These are phyloP conservation scores for Rhodomyrtus psidioides DNA, from an alignment of 441 rosid genomes.

Conservation along the genomic window DNA sequence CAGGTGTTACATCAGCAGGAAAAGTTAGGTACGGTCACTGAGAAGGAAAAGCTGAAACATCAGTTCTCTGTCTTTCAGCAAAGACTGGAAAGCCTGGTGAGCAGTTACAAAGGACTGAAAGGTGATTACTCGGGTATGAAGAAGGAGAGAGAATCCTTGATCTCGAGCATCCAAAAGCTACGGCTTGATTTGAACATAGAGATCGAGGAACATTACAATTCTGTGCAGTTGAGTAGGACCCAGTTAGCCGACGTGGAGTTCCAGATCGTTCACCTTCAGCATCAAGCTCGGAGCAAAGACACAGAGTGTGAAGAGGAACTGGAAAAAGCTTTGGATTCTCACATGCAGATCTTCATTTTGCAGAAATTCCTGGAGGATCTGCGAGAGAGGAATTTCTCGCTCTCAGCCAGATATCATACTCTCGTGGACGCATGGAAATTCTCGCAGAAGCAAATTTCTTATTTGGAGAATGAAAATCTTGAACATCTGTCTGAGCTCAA, in stretches of 20 bases:
- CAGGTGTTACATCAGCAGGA: conserved; percentile 46
- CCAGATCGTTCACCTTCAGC: conserved; percentile 43
- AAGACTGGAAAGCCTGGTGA: conserved; percentile 39
- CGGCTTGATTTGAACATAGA: conserved; percentile 33
- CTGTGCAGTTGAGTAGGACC: conserved; percentile 33
- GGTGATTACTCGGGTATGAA: conserved; percentile 35
- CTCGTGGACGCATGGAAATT: conserved; percentile 45
- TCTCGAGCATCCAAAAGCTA: conserved; percentile 45
- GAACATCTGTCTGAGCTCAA: conserved; percentile 48
- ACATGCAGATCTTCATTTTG: conserved; percentile 64
- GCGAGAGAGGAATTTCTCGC: conserved; percentile 46
- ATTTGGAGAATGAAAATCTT: conserved; percentile 48
- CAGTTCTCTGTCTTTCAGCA: conserved; percentile 40
- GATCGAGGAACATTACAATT: conserved; percentile 43
- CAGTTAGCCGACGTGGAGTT: conserved; percentile 46
- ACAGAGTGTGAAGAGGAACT: conserved; percentile 56
- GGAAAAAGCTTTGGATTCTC: conserved; percentile 46
- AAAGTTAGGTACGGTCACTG: conserved; percentile 36
- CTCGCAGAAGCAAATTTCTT: conserved; percentile 54
- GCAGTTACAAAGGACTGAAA: conserved; percentile 38
- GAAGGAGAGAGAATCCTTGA: conserved; percentile 48
- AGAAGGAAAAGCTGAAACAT: conserved; percentile 47
- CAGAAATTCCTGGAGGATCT: conserved; percentile 59
- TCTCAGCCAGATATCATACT: conserved; percentile 45
- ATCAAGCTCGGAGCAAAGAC: conserved; percentile 43